Percentiles rank a stretch among this genome's conserved stretches.
These are phyloP conservation scores for Pluteus cervinus DNA, from an alignment of 768 basidiomycete genomes.

Conservation along the genomic window DNA sequence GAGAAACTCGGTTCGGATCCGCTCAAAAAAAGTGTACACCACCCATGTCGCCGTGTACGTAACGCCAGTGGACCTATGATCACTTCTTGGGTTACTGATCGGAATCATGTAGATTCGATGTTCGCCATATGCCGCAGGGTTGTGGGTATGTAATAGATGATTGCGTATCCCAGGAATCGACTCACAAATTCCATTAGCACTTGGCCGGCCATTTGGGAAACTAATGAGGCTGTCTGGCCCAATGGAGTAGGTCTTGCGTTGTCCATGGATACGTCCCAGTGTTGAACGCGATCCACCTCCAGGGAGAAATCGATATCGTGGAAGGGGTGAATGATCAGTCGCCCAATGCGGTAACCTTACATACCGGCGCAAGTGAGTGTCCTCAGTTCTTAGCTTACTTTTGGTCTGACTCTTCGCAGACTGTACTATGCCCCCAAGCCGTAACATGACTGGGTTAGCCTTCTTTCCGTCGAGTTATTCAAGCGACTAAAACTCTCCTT, in stretches of 20 bases:
- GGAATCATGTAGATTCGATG: constrained; percentile 21
- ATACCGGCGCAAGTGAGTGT: constrained; percentile 40
- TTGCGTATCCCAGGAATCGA: constrained; percentile 5
- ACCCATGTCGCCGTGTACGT: constrained; percentile 49
- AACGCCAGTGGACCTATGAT: not conserved
- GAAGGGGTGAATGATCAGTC: constrained; percentile 53
- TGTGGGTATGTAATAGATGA: constrained; percentile 31
- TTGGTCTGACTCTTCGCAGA: constrained; percentile 14
- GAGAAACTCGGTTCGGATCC: constrained; percentile 50
- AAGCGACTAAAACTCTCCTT: not conserved
- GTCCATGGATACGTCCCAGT: not conserved
- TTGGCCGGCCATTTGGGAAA: constrained; percentile 43
- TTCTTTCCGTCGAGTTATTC: not conserved
- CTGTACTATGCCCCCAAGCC: constrained; percentile 37
- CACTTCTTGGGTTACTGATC: not conserved
- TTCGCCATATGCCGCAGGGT: constrained; percentile 52
- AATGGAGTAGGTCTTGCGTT: constrained; percentile 14
- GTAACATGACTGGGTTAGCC: constrained; percentile 31
- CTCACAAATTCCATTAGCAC: constrained; percentile 17
- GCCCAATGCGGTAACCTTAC: constrained; percentile 48
- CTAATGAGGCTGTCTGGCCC: constrained; percentile 29
- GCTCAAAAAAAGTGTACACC: constrained; percentile 42
- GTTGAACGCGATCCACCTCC: not conserved
- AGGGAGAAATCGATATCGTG: constrained; percentile 45
- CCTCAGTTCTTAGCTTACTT: not conserved